Evolutionary conservation across 1,139 yeast genomes (phyloP).

Genomic region (Candida sp.): DNA sequence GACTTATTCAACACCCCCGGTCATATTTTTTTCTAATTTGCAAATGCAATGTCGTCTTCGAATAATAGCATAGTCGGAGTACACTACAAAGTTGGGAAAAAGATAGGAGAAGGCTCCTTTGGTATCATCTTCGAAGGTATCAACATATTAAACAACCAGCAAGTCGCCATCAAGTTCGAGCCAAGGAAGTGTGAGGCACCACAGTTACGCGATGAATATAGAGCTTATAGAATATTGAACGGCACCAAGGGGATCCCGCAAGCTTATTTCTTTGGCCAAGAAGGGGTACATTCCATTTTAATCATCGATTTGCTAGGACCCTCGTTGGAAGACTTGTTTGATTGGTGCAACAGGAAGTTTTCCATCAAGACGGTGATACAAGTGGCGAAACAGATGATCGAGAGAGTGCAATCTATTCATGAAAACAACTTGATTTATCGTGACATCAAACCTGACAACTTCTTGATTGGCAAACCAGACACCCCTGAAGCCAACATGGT

Average conservation of each 20-base stretch:
- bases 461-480: conserved; percentile 71
- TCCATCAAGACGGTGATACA: conserved; percentile 74
- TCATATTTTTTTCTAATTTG: background rate
- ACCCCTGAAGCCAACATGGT: conserved; percentile 63
- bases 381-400: conserved; percentile 77
- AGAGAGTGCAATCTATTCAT: conserved; percentile 68
- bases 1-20: too few relatives aligned
- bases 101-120: conserved; percentile 98
- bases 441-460: conserved; percentile 81
- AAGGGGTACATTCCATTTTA: conserved; percentile 75
- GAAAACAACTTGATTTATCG: conserved; percentile 73
- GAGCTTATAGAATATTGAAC: conserved; percentile 68
- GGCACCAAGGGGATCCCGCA: conserved; percentile 71
- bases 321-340: conserved; percentile 77
- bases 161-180: conserved; percentile 81
- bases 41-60: conserved; percentile 4
- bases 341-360: conserved; percentile 80
- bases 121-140: conserved; percentile 97
- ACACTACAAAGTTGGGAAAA: conserved; percentile 95
- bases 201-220: conserved; percentile 76
- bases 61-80: conserved; percentile 48
- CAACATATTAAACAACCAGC: conserved; percentile 77
- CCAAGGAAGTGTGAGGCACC: conserved; percentile 85
- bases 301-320: conserved; percentile 80
- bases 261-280: conserved; percentile 82